These are phyloP conservation scores for Euphrasia arctica DNA, from an alignment of 305 asterid genomes.

Conservation along the genomic window DNA sequence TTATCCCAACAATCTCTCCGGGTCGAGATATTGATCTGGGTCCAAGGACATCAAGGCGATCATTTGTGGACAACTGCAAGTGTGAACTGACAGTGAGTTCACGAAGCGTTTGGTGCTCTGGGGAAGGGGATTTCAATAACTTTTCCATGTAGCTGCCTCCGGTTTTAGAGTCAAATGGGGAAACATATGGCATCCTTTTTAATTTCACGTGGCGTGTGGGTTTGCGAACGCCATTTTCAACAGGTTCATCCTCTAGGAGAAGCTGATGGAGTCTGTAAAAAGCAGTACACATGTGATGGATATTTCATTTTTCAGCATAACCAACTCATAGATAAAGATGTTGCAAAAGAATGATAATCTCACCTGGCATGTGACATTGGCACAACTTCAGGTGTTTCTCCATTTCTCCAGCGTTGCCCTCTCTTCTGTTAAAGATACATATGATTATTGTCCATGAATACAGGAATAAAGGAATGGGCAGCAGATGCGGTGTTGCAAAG, in stretches of 20 bases:
- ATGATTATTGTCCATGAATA: neutral
- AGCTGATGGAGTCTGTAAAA: constrained; percentile 71
- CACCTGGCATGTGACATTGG: constrained; percentile 74
- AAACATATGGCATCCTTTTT: constrained; percentile 68
- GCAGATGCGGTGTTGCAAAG: constrained; percentile 19
- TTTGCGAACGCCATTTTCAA: constrained; percentile 47
- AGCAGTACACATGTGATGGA: constrained; percentile 27
- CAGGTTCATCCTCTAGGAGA: constrained; percentile 58
- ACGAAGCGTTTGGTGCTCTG: constrained; percentile 59
- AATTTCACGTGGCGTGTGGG: constrained; percentile 61
- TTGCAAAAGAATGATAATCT: constrained; percentile 30
- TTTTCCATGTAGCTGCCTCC: constrained; percentile 84
- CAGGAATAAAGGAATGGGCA: constrained; percentile 14
- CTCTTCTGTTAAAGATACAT: constrained; percentile 53
- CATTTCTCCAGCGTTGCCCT: constrained; percentile 68
- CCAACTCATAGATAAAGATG: constrained; percentile 12
- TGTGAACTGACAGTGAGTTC: constrained; percentile 48
- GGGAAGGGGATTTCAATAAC: constrained; percentile 55
- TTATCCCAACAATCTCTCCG: constrained; percentile 38
- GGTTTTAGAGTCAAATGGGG: constrained; percentile 59
- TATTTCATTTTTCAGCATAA: constrained; percentile 5
- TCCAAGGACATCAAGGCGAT: constrained; percentile 34
- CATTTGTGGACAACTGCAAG: constrained; percentile 36
- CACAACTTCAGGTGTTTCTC: constrained; percentile 66
- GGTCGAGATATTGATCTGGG: constrained; percentile 38